Evolutionary conservation across 2,329 filamentous ascomycete genomes (phyloP), one percentile per base, ranked within the genome.

Genomic region (Mollisia scopiformis): DNA sequence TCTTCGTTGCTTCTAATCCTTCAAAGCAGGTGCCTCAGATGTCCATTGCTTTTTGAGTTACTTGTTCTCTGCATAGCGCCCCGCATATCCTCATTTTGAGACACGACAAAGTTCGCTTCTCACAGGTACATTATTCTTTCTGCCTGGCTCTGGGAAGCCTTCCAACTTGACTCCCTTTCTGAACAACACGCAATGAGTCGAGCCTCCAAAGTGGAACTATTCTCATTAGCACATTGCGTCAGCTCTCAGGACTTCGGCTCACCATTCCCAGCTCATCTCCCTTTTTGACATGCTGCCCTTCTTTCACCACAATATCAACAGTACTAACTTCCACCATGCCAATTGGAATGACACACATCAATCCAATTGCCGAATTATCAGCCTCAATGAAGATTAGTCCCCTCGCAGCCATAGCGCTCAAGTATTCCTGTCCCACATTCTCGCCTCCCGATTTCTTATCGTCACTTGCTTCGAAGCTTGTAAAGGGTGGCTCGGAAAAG

Each of bases 131-230:
- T 47, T 47, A 23, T 27, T 28, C 43, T 47, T 23, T 25, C 23
- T 47, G 25, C 43, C 43, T 13, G 43, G 8, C 25, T 47, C 23
- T 13, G 43, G 43, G n/a, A 47, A 47, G 10, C 43, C 43, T 27
- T 47, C 43, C 6, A 28, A 21, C 43, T 47, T 47, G 25, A 47
- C 43, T 11, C 43, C 43, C 23, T 47, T 47, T 13, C 43, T 47
- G 25, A 47, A 47, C 43, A 47, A 13, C 23, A 47, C 43, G 67
- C 87, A 90, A 71, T 91, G 86, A 1, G 85, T 86, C 6, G 84
- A 88, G 0, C 90, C 90, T n/a, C 90, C 90, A 71, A 88, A 92
- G 71, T 93, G 90, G 75, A 93, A 93, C 88, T 47, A 91, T 92
- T 43, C 90, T 90, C 39, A 87, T 79, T 76, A 92, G 25, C 39